These are phyloP conservation scores for Botrytis elliptica DNA, from an alignment of 2,329 filamentous ascomycete genomes.

Conservation along the genomic window DNA sequence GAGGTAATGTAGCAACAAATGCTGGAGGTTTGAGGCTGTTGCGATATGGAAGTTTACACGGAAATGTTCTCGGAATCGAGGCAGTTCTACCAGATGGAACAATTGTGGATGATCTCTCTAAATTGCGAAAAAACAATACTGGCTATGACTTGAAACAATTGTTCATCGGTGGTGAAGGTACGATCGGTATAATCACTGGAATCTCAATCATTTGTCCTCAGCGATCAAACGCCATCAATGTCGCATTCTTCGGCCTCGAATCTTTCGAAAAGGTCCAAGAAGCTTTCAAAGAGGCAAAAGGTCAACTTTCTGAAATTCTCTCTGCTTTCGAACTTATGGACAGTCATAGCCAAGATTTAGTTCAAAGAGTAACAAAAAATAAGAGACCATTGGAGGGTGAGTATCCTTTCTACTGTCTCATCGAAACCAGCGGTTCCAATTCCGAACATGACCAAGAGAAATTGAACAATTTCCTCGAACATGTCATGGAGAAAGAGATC, in stretches of 20 bases:
- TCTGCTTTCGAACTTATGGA: constrained; percentile 99
- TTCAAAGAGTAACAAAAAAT: constrained; percentile 70
- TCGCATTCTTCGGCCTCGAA: constrained; percentile 88
- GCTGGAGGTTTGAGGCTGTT: constrained; percentile 87
- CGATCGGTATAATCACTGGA: constrained; percentile 89
- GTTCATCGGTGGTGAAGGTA: constrained; percentile 94
- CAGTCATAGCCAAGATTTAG: constrained; percentile 73
- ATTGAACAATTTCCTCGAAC: constrained; percentile 83
- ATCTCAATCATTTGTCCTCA: constrained; percentile 88
- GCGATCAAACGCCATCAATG: constrained; percentile 83
- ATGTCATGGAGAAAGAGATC: constrained; percentile 85
- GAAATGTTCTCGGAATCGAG: constrained; percentile 87
- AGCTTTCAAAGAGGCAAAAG: constrained; percentile 86
- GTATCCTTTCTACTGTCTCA: constrained; percentile 91
- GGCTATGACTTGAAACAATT: constrained; percentile 97
- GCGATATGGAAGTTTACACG: constrained; percentile 91
- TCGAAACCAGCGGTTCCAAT: constrained; percentile 96
- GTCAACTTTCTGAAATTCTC: constrained; percentile 87
- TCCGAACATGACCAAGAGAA: constrained; percentile 91
- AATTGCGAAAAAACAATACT: constrained; percentile 95
- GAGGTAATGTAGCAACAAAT: constrained; percentile 94
- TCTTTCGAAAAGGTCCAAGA: constrained; percentile 85
- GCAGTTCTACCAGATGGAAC: constrained; percentile 92
- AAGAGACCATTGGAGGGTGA: constrained; percentile 79
- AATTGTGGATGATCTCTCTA: constrained; percentile 83